Conservation (phyloP, 805 yeast genomes). For the Candida cerambycidarum region DNA sequence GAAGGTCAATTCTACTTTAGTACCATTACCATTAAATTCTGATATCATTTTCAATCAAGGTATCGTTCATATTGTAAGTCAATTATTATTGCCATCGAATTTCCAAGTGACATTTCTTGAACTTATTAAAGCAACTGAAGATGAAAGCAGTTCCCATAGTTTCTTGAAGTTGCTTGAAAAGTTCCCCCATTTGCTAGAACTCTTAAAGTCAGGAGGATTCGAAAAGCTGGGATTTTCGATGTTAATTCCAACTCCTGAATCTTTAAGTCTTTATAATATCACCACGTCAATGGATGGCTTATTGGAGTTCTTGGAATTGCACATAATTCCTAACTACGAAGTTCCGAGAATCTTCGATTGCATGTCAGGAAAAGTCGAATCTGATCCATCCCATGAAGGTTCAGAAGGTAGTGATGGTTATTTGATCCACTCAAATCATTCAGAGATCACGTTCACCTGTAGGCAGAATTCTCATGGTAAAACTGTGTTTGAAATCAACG, state of each 20-base stretch:
- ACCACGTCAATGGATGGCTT: constrained; percentile 44
- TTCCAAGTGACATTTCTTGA: constrained; percentile 55
- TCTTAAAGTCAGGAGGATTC: constrained; percentile 33
- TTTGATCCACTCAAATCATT: constrained; percentile 46
- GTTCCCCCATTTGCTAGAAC: constrained; percentile 41
- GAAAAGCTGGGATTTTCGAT: constrained; percentile 45
- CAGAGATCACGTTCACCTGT: constrained; percentile 35
- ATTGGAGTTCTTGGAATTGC: constrained; percentile 60
- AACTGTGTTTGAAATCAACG: constrained; percentile 9
- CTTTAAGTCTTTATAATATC: constrained; percentile 53
- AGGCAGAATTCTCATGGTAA: constrained; percentile 9
- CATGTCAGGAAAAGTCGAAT: constrained; percentile 7
- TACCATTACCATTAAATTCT: constrained; percentile 42
- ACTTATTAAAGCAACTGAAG: constrained; percentile 54
- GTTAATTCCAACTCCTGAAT: constrained; percentile 67
- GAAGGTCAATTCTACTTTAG: constrained; percentile 28
- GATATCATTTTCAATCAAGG: constrained; percentile 84
- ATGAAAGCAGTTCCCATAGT: constrained; percentile 38
- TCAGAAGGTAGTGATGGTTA: constrained; percentile 26
- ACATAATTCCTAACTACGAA: constrained; percentile 63
- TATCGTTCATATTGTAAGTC: constrained; percentile 69
- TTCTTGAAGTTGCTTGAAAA: constrained; percentile 48
- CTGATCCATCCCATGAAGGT: not conserved
- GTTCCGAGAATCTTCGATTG: constrained; percentile 49
- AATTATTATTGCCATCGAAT: constrained; percentile 55